Conservation (phyloP, 2,329 filamentous ascomycete genomes). For the Bipolaris sorokiniana region DNA sequence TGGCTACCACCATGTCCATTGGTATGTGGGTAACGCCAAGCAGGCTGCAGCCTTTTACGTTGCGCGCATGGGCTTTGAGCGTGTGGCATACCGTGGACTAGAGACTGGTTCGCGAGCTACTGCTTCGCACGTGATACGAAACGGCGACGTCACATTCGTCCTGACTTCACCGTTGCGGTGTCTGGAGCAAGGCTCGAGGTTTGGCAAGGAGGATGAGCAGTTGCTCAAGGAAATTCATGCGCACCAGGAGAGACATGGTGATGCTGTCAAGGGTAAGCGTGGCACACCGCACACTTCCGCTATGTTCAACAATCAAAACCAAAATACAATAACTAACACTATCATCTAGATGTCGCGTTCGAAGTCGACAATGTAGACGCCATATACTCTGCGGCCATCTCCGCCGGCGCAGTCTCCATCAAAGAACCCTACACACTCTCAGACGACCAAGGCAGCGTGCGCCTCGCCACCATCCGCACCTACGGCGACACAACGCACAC, state of each 20-base stretch:
- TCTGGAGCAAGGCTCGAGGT: constrained; percentile 39
- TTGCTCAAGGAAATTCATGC: constrained; percentile 77
- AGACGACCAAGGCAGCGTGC: constrained; percentile 71
- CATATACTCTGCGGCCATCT: constrained; percentile 76
- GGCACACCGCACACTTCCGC: neutral
- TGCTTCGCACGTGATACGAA: constrained; percentile 83
- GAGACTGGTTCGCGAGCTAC: constrained; percentile 84
- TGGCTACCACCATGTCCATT: constrained; percentile 91
- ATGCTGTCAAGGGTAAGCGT: constrained; percentile 74
- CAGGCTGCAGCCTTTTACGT: constrained; percentile 91
- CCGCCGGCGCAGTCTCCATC: constrained; percentile 67
- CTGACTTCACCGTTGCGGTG: constrained; percentile 78
- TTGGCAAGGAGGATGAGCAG: constrained; percentile 62
- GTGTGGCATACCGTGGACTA: constrained; percentile 82
- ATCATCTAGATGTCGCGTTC: constrained; percentile 77
- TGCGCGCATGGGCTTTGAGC: constrained; percentile 82
- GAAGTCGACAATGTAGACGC: constrained; percentile 88
- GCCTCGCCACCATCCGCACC: constrained; percentile 81
- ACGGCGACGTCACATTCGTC: constrained; percentile 78
- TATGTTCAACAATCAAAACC: neutral
- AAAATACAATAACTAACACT: neutral
- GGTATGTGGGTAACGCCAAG: constrained; percentile 97
- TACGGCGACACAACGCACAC: constrained; percentile 97
- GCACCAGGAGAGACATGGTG: constrained; percentile 86
- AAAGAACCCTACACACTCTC: constrained; percentile 60